Evolutionary conservation across 2,329 filamentous ascomycete genomes (phyloP), one percentile per base, ranked within the genome.

Genomic region (Claviceps sp.): DNA sequence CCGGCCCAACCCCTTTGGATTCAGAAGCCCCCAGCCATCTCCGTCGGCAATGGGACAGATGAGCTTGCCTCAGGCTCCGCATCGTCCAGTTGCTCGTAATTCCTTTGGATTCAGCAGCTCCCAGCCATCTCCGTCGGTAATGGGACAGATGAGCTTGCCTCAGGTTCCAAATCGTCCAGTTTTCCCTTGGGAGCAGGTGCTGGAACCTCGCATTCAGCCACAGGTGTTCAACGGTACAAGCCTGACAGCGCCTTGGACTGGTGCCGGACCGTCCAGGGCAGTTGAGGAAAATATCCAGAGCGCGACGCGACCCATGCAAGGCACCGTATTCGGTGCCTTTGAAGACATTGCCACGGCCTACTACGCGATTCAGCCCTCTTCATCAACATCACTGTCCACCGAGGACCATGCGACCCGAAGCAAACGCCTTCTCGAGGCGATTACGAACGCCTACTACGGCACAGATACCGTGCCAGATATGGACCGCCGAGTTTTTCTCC

Each of bases 371-470:
- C 53, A 50, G 1, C 58, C 60, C 34, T 47, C 44, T 16, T 54
- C 58, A 13, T 44, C 56, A 2, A 58, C 58, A 7, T 51, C 58
- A 1, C 49, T 62, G 8, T 56, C 58, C 9, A 52, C 61, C n/a
- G 58, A 63, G 44, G 61, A 63, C 49, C 57, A 57, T 2, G 44
- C 58, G 13, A 63, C 58, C 39, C 58, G 61, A 20, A 60, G 60
- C 51, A 54, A 57, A 9, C 53, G 61, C 0, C 55, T 64, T 8
- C 59, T 62, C 7, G 54, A 55, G 40, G 55, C 62, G 5, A 55
- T 63, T 26, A 51, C 51, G 0, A 53, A 59, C 2, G 55, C 62
- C 1, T 58, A 57, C 22, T 55, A 51, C 13, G 53, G 56, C 6
- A 51, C 57, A 1, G 40, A 50, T 8, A 49, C 45, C 36, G 62